phyloP scores from a whole-genome alignment of 2,329 filamentous ascomycete genomes.

The Periconia macrospinosa region DNA sequence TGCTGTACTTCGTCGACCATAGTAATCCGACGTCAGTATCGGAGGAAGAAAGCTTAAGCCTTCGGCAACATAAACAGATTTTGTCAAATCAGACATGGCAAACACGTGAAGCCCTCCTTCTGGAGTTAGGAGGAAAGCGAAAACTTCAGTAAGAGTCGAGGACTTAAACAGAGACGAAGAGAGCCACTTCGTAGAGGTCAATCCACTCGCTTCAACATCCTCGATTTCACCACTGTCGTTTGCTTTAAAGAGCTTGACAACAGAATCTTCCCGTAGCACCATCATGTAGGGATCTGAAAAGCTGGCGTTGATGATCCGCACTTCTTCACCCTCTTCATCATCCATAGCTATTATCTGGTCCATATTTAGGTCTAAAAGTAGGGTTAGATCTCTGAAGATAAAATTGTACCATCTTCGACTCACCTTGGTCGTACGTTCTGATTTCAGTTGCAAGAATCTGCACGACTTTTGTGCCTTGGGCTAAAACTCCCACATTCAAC shows the following conservation, averaged over 20 bases:
- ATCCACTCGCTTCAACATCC: conserved; percentile 68
- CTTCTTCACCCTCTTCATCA: conserved; percentile 79
- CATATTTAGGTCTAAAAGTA: conserved; percentile 71
- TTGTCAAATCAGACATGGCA: conserved; percentile 70
- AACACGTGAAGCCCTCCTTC: conserved; percentile 78
- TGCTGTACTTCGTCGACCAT: conserved; percentile 68
- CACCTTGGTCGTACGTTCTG: conserved; percentile 76
- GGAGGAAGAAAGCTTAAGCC: conserved; percentile 78
- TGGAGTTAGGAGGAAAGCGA: conserved; percentile 76
- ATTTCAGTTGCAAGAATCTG: conserved; percentile 87
- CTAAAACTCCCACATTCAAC: conserved; percentile 81
- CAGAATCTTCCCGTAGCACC: conserved; percentile 80
- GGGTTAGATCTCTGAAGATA: neutral
- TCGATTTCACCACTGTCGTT: conserved; percentile 83
- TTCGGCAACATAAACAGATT: conserved; percentile 73
- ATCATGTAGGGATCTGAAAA: conserved; percentile 86
- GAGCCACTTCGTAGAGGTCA: conserved; percentile 71
- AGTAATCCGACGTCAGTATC: conserved; percentile 71
- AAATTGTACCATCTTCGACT: conserved; percentile 57
- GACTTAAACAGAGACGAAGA: conserved; percentile 80
- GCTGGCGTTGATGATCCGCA: conserved; percentile 75
- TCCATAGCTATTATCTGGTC: conserved; percentile 90
- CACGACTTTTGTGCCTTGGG: conserved; percentile 77
- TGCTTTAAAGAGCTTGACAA: conserved; percentile 75
- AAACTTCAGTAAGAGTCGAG: conserved; percentile 60